Base-by-base conservation (phyloP, 2,329 filamentous ascomycete species). In the Colletotrichum higginsianum region DNA sequence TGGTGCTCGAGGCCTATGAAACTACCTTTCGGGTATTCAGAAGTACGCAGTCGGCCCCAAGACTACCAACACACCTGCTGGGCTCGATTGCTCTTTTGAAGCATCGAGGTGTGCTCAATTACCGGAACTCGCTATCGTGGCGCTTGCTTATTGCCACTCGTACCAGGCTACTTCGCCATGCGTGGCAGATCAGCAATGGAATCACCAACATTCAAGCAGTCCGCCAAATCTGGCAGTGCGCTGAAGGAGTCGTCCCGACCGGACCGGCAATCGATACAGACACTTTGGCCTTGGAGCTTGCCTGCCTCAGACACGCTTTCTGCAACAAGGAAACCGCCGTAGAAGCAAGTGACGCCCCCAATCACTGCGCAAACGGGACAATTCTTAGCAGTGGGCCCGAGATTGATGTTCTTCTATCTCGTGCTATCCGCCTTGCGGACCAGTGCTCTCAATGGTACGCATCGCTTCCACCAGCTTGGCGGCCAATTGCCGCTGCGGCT, bases 51-150 rank as follows among this genome's bases (percentile, higher is more conserved):
- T 38, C 30, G 38, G 35, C 26, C 30, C 26, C 38, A 40, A 40
- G 12, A 40, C 38, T 40, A 40, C 38, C 38, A 13, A 40, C 55
- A 38, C 55, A 57, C 40, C 35, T 57, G 15, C 55, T 12, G 4
- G 55, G 55, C 13, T 57, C 55, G 18, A 42, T 57, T 57, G 55
- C 55, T 15, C 40, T 57, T 30, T 38, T 57, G 16, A 16, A 57
- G 35, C 21, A 57, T 21, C 35, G 55, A 57, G 55, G 55, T 38
- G 30, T 16, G 12, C 26, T 57, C 12, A 57, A 42, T 38, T 57
- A 57, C 53, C 13, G 26, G 26, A 40, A 42, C 53, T 30, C 35
- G 26, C 40, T 57, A 38, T 38, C 53, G 8, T 57, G 53, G 53
- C 53, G 53, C 23, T 38, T 57, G 35, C n/a, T 57, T 30, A 40